phyloP scores from a whole-genome alignment of 306 rosid species.

The Pterocarpus santalinus region DNA sequence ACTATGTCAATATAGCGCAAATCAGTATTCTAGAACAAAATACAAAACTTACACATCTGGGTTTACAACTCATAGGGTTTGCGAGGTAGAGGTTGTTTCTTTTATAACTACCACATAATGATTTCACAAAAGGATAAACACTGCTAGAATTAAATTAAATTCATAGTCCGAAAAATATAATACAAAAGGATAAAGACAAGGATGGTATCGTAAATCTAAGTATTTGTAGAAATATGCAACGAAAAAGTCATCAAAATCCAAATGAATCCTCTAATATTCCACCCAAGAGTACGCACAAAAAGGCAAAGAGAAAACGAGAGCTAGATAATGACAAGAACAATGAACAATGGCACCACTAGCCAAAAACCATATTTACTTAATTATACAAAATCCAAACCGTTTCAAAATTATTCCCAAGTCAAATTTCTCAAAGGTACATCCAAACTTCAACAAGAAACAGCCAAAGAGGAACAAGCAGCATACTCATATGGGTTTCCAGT shows the following conservation, averaged over 20 bases:
- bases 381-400: conserved; percentile 26
- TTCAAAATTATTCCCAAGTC: conserved; percentile 24
- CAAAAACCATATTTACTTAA: neutral
- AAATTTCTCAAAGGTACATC: conserved; percentile 30
- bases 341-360: neutral
- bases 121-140: neutral
- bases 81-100: no score
- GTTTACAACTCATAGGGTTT: no score
- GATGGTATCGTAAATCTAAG: no score
- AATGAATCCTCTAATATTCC: no score
- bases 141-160: no score
- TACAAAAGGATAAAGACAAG: no score
- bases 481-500: neutral
- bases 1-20: no score
- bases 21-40: neutral
- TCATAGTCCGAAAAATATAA: no score
- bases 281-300: neutral
- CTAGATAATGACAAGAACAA: conserved; percentile 5
- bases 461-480: conserved; percentile 22
- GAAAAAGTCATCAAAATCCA: no score
- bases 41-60: no score
- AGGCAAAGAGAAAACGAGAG: neutral
- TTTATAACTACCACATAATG: no score
- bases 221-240: no score
- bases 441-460: conserved; percentile 14